phyloP scores from a whole-genome alignment of 78 protist genomes.

The Dictyostelium intermedium region DNA sequence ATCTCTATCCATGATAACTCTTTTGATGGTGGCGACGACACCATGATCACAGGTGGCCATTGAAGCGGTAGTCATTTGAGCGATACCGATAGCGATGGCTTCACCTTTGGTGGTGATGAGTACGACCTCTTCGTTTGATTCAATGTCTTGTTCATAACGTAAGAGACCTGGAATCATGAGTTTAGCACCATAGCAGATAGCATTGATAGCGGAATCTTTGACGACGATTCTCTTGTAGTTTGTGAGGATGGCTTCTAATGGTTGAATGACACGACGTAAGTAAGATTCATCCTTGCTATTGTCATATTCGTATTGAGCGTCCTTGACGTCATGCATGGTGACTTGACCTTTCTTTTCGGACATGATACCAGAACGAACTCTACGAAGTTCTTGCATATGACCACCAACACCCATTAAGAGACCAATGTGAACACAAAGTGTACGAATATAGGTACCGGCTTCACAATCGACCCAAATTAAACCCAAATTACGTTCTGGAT shows the following conservation, averaged over 20 bases:
- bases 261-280: conserved; percentile 97
- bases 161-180: conserved; percentile 99
- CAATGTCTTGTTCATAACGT: conserved; percentile 96
- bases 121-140: conserved; percentile 95
- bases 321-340: conserved; percentile 99
- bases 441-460: conserved; percentile 99
- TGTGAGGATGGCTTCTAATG: conserved; percentile 97
- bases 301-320: conserved; percentile 97
- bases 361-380: conserved; percentile 92
- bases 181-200: conserved; percentile 99
- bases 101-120: conserved; percentile 99
- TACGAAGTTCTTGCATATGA: conserved; percentile 97
- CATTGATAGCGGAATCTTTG: conserved; percentile 99
- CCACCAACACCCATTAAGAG: conserved; percentile 98
- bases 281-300: conserved; percentile 92
- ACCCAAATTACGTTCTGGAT: conserved; percentile 94
- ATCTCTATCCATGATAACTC: conserved; percentile 99
- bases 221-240: conserved; percentile 97
- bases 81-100: conserved; percentile 99
- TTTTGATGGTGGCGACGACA: conserved; percentile 99
- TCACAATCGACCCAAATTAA: conserved; percentile 98
- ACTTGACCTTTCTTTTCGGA: conserved; percentile 93
- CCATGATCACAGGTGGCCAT: conserved; percentile 98
- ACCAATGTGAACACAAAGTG: conserved; percentile 99
- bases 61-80: conserved; percentile 97